phyloP scores from a whole-genome alignment of 352 stramenopile species.

The Phytopythium ostracodes region DNA sequence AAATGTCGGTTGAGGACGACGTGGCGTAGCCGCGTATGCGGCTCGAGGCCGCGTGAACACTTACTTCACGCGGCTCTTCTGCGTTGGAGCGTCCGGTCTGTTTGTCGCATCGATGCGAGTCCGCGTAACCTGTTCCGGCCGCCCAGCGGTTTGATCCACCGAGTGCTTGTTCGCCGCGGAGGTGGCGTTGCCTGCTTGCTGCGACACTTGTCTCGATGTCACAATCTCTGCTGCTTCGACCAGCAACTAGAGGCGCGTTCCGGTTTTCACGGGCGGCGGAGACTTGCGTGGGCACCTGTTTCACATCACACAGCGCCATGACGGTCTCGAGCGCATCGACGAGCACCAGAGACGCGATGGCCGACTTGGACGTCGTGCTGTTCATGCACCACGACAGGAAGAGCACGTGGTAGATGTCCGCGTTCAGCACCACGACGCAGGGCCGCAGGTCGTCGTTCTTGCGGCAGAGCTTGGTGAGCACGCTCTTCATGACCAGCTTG shows the following conservation, averaged over 20 bases:
- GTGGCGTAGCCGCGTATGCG: no score
- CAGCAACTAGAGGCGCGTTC: not conserved
- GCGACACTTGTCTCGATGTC: not conserved
- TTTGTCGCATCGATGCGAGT: no score
- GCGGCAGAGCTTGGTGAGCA: constrained; percentile 12
- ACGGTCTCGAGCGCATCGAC: constrained; percentile 16
- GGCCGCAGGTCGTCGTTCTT: constrained; percentile 15
- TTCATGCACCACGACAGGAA: constrained; percentile 23
- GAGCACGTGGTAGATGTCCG: constrained; percentile 20
- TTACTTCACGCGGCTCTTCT: no score
- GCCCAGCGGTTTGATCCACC: no score
- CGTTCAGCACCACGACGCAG: constrained; percentile 21
- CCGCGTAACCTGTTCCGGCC: no score
- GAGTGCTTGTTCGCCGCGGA: no score
- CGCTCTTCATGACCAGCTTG: constrained; percentile 23
- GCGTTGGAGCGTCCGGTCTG: no score
- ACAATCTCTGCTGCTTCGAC: not conserved
- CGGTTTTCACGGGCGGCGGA: not conserved
- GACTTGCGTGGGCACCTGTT: not conserved
- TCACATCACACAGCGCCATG: constrained; percentile 11
- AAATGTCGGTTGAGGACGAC: no score
- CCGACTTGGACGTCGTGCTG: constrained; percentile 10
- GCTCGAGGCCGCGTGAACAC: no score
- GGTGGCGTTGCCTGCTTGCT: no score
- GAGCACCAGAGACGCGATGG: constrained; percentile 13